Evolutionary conservation across 2,329 filamentous ascomycete species (phyloP).

Genomic region (Ustilaginoidea virens): DNA sequence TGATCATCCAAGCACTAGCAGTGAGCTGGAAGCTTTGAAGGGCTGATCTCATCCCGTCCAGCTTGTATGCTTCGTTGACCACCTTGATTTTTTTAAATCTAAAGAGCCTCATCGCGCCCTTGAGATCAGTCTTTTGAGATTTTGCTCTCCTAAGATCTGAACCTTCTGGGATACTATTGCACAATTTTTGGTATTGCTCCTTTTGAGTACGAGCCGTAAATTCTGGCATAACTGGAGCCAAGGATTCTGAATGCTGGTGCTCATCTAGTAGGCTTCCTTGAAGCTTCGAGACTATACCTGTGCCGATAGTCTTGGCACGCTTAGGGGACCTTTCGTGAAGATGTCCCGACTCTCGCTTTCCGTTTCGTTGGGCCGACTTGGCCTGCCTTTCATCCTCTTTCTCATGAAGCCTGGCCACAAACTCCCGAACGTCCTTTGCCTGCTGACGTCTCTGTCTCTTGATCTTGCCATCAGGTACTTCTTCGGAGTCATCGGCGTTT

Average conservation of each 20-base stretch:
- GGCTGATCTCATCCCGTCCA: constrained; percentile 8
- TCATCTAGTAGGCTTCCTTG: not conserved
- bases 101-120: constrained; percentile 7
- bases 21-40: constrained; percentile 29
- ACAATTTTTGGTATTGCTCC: constrained; percentile 4
- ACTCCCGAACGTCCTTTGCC: not conserved
- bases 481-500: no score
- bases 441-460: no score
- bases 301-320: not conserved
- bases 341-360: not conserved
- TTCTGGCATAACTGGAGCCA: not conserved
- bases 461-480: no score
- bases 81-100: constrained; percentile 9
- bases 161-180: constrained; percentile 2
- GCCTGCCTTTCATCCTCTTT: not conserved
- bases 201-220: constrained; percentile 2
- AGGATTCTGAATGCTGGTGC: not conserved
- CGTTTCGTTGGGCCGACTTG: not conserved
- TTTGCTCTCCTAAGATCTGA: constrained; percentile 6
- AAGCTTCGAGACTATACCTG: not conserved
- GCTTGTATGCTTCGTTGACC: not conserved
- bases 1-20: constrained; percentile 37
- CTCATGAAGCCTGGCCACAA: not conserved
- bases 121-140: constrained; percentile 8
- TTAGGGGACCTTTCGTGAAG: not conserved